Evolutionary conservation across 352 stramenopile genomes (phyloP), one percentile per base, ranked within the genome.

Genomic region (Phytophthora cactorum): DNA sequence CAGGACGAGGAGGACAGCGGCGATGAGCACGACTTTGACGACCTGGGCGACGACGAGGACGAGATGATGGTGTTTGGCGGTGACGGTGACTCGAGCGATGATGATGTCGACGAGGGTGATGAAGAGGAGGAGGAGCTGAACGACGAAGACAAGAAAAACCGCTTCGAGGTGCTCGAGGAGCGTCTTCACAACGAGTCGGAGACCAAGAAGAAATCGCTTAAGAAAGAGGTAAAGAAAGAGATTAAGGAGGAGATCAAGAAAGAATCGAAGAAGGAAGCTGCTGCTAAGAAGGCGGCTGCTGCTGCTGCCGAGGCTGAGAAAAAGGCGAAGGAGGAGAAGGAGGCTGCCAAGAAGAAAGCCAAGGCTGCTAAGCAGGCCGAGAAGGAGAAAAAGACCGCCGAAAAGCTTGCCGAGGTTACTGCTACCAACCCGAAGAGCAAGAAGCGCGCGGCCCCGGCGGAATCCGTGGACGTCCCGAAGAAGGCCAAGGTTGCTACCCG

Each of bases 131-230:
- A 82, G 36, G 74, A 86, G 1, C 73, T 83, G 0, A 78, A 82
- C 11, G 78, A 89, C 1, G 66, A 83, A 5, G 68, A 22, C 22
- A 22, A 72, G 17, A 72, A 81, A 12, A 72, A 57, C 43, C 84
- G 86, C 59, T 93, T 94, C 45, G 86, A 96, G 66, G 76, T 93
- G 14, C 58, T 94, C 25, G 86, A 94, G 45, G 88, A 96, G 71
- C 81, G 80, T 44, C 22, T 85, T 22, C 78, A 91, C 57, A 82
- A 72, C 34, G 68, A 75, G 38, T 4, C 62, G 3, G 47, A 68
- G 53, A 25, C 73, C n/a, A 70, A 72, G 34, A 60, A 79, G 52
- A 86, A 79, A 38, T 73, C 44, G 49, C 55, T 57, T 8, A 72
- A 74, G 58, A 51, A 60, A 72, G 72, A 71, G 5, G 44, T 59